Evolutionary conservation across 2,329 filamentous ascomycete genomes (phyloP).

Genomic region (Pseudopithomyces chartarum): DNA sequence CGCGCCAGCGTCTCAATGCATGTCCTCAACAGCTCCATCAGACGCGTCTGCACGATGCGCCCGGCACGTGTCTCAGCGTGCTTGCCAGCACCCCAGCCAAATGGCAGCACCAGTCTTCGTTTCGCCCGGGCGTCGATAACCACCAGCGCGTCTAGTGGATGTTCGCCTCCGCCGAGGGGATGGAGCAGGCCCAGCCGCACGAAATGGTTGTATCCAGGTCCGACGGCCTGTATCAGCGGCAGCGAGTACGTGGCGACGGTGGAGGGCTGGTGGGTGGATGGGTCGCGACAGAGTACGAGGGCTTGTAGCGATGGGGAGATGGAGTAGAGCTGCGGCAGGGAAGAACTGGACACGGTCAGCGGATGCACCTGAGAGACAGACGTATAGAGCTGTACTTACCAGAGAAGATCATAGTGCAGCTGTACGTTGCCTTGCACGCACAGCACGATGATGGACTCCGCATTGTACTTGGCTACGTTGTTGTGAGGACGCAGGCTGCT

Average conservation of each 20-base stretch:
- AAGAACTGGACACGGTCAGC: conserved; percentile 23
- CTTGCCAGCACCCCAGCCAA: conserved; percentile 51
- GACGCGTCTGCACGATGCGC: conserved; percentile 29
- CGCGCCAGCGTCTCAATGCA: conserved; percentile 32
- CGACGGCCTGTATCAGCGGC: conserved; percentile 39
- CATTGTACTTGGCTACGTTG: conserved; percentile 30
- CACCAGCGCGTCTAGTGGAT: conserved; percentile 51
- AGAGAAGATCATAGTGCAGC: conserved; percentile 42
- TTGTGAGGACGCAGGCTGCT: conserved; percentile 29
- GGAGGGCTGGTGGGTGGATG: conserved; percentile 33
- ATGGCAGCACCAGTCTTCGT: conserved; percentile 49
- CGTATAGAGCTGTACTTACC: conserved; percentile 22
- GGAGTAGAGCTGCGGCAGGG: conserved; percentile 35
- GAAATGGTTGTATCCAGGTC: conserved; percentile 43
- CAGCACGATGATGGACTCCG: conserved; percentile 29
- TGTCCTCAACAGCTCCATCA: conserved; percentile 33
- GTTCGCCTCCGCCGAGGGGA: conserved; percentile 51
- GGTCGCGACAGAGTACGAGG: conserved; percentile 41
- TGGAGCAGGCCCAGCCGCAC: conserved; percentile 50
- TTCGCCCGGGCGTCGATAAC: conserved; percentile 45
- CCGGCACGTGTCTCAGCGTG: conserved; percentile 40
- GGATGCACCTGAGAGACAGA: not conserved
- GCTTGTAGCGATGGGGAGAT: conserved; percentile 41
- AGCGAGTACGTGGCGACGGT: conserved; percentile 30
- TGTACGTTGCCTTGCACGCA: conserved; percentile 43